Percentiles rank a stretch among this genome's conserved stretches.
Conservation (phyloP, 1,284 basidiomycete species). For the Tilletiopsis washingtonensis region DNA sequence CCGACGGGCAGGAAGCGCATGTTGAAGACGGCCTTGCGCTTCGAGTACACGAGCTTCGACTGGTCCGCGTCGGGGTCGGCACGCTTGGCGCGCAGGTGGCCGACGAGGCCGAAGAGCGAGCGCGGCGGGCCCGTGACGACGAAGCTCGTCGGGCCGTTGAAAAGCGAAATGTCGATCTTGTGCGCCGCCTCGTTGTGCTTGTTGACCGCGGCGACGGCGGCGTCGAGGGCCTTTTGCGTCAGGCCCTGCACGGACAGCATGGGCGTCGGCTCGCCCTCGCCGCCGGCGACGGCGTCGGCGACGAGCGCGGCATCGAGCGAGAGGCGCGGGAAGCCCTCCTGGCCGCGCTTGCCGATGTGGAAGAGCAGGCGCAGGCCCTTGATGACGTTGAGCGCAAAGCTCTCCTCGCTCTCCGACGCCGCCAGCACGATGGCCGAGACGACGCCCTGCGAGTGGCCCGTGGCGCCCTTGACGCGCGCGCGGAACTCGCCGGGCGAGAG, state of each 20-base stretch:
- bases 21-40: slow-evolving; percentile 87
- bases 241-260: slow-evolving; percentile 89
- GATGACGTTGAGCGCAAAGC: slow-evolving; percentile 64
- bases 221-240: slow-evolving; percentile 61
- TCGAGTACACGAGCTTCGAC: slow-evolving; percentile 83
- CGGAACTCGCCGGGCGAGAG: slow-evolving; percentile 74
- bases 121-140: slow-evolving; percentile 88
- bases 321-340: slow-evolving; percentile 88
- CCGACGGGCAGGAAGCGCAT: slow-evolving; percentile 87
- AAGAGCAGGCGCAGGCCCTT: slow-evolving; percentile 88
- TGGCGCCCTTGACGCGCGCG: slow-evolving; percentile 69
- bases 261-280: slow-evolving; percentile 84
- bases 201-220: slow-evolving; percentile 81
- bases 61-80: slow-evolving; percentile 83
- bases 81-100: slow-evolving; percentile 76
- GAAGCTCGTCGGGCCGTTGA: slow-evolving; percentile 83
- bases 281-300: slow-evolving; percentile 78
- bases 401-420: slow-evolving; percentile 65
- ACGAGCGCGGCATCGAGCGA: slow-evolving; percentile 81
- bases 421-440: slow-evolving; percentile 83
- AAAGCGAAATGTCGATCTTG: slow-evolving; percentile 72
- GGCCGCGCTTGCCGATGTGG: slow-evolving; percentile 84
- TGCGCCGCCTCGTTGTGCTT: slow-evolving; percentile 64
- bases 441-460: slow-evolving; percentile 94
- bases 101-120: slow-evolving; percentile 87